These are phyloP conservation scores for Prunus armeniaca DNA, from an alignment of 306 rosid species.

Conservation along the genomic window DNA sequence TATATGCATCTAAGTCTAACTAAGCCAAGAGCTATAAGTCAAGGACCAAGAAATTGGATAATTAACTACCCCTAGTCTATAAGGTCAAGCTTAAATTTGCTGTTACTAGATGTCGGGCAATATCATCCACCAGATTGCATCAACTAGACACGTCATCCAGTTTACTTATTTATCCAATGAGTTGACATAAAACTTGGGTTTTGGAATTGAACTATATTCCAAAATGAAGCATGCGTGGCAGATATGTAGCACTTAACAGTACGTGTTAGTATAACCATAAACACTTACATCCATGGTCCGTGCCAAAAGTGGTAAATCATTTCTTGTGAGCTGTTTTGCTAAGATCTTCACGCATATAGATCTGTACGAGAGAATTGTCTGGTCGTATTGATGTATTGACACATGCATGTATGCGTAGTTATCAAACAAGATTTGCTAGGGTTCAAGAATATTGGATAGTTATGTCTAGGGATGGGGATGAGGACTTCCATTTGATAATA, in stretches of 20 bases:
- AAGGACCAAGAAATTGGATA: conserved; percentile 36
- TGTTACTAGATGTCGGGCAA: not conserved
- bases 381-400: not conserved
- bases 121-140: not conserved
- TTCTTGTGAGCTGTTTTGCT: conserved; percentile 23
- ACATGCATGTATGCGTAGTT: not conserved
- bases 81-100: not conserved
- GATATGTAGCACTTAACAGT: not conserved
- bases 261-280: conserved; percentile 12
- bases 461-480: not conserved
- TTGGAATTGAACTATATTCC: not conserved
- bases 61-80: conserved; percentile 28
- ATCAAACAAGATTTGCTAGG: not conserved
- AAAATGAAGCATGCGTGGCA: conserved; percentile 7
- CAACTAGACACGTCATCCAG: not conserved
- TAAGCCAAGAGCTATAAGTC: conserved; percentile 46
- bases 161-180: not conserved
- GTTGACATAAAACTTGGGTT: not conserved
- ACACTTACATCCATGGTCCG: conserved; percentile 8
- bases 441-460: not conserved
- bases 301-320: conserved; percentile 27
- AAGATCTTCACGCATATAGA: conserved; percentile 25
- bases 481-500: not conserved
- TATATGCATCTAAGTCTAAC: conserved; percentile 23
- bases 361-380: not conserved